Percentiles rank a stretch among this genome's conserved stretches.
Conservation (phyloP, 768 basidiomycete species). For the Pleurotus platypus region DNA sequence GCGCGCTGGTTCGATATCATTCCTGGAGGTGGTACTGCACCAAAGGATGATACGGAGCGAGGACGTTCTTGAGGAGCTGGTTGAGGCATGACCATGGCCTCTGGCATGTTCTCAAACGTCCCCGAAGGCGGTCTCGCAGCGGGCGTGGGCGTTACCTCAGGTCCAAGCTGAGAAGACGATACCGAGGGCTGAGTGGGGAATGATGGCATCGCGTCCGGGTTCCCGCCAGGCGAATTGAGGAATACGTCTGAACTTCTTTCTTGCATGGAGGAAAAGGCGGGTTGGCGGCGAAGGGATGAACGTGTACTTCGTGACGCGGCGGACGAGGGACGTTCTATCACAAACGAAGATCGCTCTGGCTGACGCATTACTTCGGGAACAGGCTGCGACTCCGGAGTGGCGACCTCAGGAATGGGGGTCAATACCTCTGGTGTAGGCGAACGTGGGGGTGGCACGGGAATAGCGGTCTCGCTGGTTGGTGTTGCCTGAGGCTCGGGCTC, state of each 20-base stretch:
- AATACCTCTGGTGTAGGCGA: not conserved
- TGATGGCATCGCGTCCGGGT: not conserved
- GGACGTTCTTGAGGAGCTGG: not conserved
- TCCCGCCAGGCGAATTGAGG: not conserved
- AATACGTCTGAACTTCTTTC: constrained; percentile 6
- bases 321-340: not conserved
- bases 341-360: not conserved
- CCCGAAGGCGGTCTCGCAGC: not conserved
- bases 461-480: not conserved
- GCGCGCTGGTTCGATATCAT: not conserved
- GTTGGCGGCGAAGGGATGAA: not conserved
- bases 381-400: not conserved
- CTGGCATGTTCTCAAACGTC: not conserved
- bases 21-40: not conserved
- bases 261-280: not conserved
- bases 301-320: not conserved
- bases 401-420: not conserved
- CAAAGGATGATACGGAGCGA: not conserved
- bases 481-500: constrained; percentile 1
- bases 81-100: constrained; percentile 5
- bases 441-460: constrained; percentile 1
- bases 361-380: constrained; percentile 2
- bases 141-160: constrained; percentile 1
- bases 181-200: constrained; percentile 4
- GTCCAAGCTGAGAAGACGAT: constrained; percentile 4